Base-by-base conservation (phyloP, 352 stramenopile species). In the Phytophthora foliorum region DNA sequence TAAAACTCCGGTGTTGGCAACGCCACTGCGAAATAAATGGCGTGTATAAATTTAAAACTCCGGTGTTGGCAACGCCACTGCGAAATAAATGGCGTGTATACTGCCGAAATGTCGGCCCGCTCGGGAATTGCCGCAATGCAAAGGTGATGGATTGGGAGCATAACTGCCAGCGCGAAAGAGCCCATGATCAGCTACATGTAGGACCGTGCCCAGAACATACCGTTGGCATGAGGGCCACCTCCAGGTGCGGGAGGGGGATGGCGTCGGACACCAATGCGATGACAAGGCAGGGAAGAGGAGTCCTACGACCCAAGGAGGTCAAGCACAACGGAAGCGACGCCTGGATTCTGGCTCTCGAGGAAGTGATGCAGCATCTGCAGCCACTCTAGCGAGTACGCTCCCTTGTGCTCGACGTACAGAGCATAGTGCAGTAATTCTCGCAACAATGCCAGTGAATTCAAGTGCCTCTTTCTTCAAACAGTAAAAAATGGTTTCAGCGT, bases 361-460 rank as follows among this genome's bases (percentile, higher is more conserved):
- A 60, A 66, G n/a, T 60, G 22, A n/a, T 71, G 46, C 13, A 70
- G n/a, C 22, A 31, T 31, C 31, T 56, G 63, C 29, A 72, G 32
- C 13, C 68, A 38, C 39, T 72, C 63, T 6, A 65, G 44, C 10
- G 63, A 76, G 48, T 58, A 72, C 6, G 44, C 54, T 1, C 62
- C 63, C 19, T 69, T 72, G 51, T 76, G 63, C 10, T 72, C 63
- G 3, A 72, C 44, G 29, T 76, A 50, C 27, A 69, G 19, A 6
- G 25, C 21, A 34, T 62, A 50, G 29, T 9, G 29, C 29, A 32
- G n/a, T n/a, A n/a, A n/a, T n/a, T n/a, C n/a, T n/a, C n/a, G n/a
- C n/a, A n/a, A n/a, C n/a, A n/a, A n/a, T n/a, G n/a, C n/a, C n/a
- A 32, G 3, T 9, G 9, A 34, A 6, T 34, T 34, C 29, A 34